Conservation (phyloP, 2,329 filamentous ascomycete species). For the Ophiostoma perfectum region DNA sequence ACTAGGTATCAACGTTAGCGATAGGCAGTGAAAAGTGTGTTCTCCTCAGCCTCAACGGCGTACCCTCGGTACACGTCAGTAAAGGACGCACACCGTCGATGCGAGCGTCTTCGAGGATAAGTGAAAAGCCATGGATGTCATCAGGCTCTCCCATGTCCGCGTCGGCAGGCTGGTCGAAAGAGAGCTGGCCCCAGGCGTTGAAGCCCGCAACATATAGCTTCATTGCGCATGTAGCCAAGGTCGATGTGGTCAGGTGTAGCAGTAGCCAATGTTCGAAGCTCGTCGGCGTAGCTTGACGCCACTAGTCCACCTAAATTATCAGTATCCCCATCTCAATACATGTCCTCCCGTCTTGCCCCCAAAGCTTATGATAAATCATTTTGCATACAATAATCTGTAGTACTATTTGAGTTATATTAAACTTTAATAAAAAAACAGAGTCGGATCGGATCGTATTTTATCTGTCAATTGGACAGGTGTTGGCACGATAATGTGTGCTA, state of each 20-base stretch:
- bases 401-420: background rate
- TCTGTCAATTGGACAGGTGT: no score
- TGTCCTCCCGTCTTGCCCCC: no score
- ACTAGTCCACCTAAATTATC: no score
- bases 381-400: background rate
- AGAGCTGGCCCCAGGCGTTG: constrained; percentile 55
- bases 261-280: background rate
- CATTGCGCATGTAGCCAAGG: background rate
- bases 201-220: constrained; percentile 51
- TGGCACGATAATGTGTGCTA: background rate
- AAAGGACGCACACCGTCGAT: constrained; percentile 37
- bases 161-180: constrained; percentile 31
- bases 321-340: no score
- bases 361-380: background rate
- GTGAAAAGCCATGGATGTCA: constrained; percentile 44
- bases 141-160: constrained; percentile 34
- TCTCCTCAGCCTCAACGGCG: constrained; percentile 23
- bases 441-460: no score
- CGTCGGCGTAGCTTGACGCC: no score
- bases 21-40: no score
- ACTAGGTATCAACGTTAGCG: constrained; percentile 5
- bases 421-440: no score
- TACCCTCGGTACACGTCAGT: constrained; percentile 46
- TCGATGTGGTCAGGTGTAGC: background rate
- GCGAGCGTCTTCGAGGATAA: constrained; percentile 36